phyloP scores from a whole-genome alignment of 192 early-diverging fungal species.

The Rhizophagus sp. region DNA sequence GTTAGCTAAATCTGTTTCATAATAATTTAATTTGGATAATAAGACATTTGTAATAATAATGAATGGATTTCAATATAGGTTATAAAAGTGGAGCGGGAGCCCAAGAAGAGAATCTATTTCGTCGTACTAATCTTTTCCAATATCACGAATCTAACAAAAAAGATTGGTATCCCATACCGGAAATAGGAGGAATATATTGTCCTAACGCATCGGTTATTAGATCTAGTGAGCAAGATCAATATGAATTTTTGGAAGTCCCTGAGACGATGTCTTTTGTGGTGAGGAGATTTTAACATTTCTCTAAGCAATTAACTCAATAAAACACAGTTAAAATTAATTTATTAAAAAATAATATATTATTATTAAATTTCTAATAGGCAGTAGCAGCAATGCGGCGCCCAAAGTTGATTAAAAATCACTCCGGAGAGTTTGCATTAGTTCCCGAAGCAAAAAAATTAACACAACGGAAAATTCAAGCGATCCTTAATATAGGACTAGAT shows the following conservation, averaged over 20 bases:
- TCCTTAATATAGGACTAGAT: conserved; percentile 45
- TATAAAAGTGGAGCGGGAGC: conserved; percentile 41
- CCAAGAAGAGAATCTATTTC: conserved; percentile 47
- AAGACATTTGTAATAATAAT: background rate
- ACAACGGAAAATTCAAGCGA: conserved; percentile 45
- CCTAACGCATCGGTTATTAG: conserved; percentile 45
- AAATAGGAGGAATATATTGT: conserved; percentile 44
- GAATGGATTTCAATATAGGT: background rate
- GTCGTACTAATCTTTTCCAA: conserved; percentile 45
- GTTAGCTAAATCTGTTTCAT: background rate
- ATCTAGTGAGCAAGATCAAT: conserved; percentile 34
- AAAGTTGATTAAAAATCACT: background rate
- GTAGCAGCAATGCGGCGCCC: background rate
- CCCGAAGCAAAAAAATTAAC: conserved; percentile 37
- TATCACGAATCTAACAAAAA: conserved; percentile 41
- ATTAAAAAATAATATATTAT: background rate
- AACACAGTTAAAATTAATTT: no score
- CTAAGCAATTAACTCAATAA: no score
- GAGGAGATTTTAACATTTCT: background rate
- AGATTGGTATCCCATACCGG: conserved; percentile 44
- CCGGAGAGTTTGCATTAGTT: conserved; percentile 28
- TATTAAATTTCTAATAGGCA: background rate
- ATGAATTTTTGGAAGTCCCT: conserved; percentile 42
- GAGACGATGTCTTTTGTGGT: conserved; percentile 47
- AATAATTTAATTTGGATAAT: background rate